Conservation (phyloP, 2,329 filamentous ascomycete genomes). For the Fusarium proliferatum region DNA sequence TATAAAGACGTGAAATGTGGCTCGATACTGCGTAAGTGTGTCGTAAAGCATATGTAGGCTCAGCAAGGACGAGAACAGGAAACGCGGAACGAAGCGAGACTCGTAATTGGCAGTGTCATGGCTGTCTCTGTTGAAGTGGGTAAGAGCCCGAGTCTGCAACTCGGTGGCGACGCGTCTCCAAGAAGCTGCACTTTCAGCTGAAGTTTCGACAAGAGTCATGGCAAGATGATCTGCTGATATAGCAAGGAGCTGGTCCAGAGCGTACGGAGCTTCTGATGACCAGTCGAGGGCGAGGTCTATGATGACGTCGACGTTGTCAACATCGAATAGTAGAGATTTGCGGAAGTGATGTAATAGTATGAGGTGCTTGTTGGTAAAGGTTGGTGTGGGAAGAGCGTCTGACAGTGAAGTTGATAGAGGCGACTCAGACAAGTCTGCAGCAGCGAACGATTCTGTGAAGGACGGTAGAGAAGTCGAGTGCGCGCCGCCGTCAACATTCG, state of each 20-base stretch:
- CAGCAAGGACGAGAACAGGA: constrained; percentile 58
- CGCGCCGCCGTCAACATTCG: neutral
- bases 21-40: constrained; percentile 53
- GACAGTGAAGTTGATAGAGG: constrained; percentile 15
- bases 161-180: constrained; percentile 54
- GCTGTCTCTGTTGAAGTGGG: constrained; percentile 50
- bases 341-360: constrained; percentile 54
- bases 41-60: constrained; percentile 63
- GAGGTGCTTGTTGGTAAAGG: constrained; percentile 54
- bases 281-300: constrained; percentile 49
- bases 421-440: constrained; percentile 24
- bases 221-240: constrained; percentile 56
- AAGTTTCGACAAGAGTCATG: constrained; percentile 32
- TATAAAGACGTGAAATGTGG: constrained; percentile 54
- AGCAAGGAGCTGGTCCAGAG: constrained; percentile 60
- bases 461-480: constrained; percentile 38
- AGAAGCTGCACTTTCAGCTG: constrained; percentile 28
- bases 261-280: constrained; percentile 53
- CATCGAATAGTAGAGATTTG: constrained; percentile 40
- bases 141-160: constrained; percentile 57
- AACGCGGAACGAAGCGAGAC: constrained; percentile 52
- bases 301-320: constrained; percentile 38
- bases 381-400: constrained; percentile 25
- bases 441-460: constrained; percentile 34
- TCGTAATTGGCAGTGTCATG: constrained; percentile 41